A percentile compares a stretch with the other conserved stretches of the same genome.
phyloP scores from a whole-genome alignment of 148 eudicot genomes.

The Spergularia marina region DNA sequence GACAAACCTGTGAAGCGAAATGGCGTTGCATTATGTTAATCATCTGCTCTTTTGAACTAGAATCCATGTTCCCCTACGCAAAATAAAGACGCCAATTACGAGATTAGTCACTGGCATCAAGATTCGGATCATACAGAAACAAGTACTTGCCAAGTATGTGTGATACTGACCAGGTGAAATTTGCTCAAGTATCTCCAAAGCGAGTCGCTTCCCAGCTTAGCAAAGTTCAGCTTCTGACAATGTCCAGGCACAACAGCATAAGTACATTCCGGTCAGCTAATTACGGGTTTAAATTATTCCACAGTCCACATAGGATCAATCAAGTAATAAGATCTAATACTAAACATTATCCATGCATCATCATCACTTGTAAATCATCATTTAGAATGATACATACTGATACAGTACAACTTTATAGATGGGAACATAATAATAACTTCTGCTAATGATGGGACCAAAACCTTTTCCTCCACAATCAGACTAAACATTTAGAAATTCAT shows the following conservation, averaged over 20 bases:
- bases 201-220: constrained; percentile 77
- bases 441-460: constrained; percentile 14
- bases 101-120: background rate
- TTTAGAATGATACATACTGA: background rate
- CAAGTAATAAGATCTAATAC: background rate
- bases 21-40: constrained; percentile 65
- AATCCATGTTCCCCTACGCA: constrained; percentile 53
- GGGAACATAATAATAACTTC: constrained; percentile 7
- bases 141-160: background rate
- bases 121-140: background rate
- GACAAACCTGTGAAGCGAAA: constrained; percentile 73
- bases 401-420: background rate
- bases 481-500: constrained; percentile 1
- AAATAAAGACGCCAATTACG: constrained; percentile 5
- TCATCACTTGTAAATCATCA: background rate
- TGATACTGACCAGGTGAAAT: constrained; percentile 68
- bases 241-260: background rate
- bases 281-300: background rate
- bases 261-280: constrained; percentile 12
- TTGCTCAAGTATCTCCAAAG: constrained; percentile 82
- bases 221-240: constrained; percentile 63
- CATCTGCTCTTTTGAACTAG: constrained; percentile 72
- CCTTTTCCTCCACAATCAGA: background rate
- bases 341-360: background rate
- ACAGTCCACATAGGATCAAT: background rate